These are phyloP conservation scores for Moesziomyces parantarcticus DNA, from an alignment of 1,284 basidiomycete species.

Conservation along the genomic window DNA sequence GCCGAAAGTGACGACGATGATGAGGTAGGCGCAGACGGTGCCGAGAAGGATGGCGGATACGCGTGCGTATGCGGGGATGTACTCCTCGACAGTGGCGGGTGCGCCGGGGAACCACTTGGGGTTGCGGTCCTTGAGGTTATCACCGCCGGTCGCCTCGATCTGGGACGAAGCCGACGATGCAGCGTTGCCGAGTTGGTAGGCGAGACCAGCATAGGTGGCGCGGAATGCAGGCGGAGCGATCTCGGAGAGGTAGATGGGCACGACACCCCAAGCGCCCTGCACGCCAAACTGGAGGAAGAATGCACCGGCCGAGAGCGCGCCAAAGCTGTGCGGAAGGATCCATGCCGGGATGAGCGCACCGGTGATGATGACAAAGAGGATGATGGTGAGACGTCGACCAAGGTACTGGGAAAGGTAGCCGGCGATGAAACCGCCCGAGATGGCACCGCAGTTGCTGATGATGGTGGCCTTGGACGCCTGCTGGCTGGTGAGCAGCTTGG, in stretches of 20 bases:
- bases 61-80: slow-evolving; percentile 82
- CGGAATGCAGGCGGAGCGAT: slow-evolving; percentile 91
- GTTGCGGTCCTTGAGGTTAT: slow-evolving; percentile 56
- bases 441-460: slow-evolving; percentile 83
- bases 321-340: slow-evolving; percentile 68
- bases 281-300: slow-evolving; percentile 71
- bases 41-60: slow-evolving; percentile 89
- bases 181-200: slow-evolving; percentile 82
- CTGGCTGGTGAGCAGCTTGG: slow-evolving; percentile 68
- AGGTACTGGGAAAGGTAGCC: slow-evolving; percentile 84
- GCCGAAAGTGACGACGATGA: slow-evolving; percentile 59
- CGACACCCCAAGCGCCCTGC: slow-evolving; percentile 72
- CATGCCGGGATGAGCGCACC: slow-evolving; percentile 65
- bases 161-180: slow-evolving; percentile 86
- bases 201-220: slow-evolving; percentile 89
- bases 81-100: slow-evolving; percentile 58
- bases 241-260: slow-evolving; percentile 88
- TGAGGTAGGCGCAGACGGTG: slow-evolving; percentile 69
- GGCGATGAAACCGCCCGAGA: slow-evolving; percentile 80
- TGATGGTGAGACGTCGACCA: slow-evolving; percentile 87
- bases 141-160: slow-evolving; percentile 82
- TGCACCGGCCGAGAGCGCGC: slow-evolving; percentile 68
- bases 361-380: slow-evolving; percentile 71
- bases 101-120: slow-evolving; percentile 42
- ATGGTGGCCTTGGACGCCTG: slow-evolving; percentile 86